These are phyloP conservation scores for Alternaria hordeiaustralica DNA, from an alignment of 2,329 filamentous ascomycete species.

Conservation along the genomic window DNA sequence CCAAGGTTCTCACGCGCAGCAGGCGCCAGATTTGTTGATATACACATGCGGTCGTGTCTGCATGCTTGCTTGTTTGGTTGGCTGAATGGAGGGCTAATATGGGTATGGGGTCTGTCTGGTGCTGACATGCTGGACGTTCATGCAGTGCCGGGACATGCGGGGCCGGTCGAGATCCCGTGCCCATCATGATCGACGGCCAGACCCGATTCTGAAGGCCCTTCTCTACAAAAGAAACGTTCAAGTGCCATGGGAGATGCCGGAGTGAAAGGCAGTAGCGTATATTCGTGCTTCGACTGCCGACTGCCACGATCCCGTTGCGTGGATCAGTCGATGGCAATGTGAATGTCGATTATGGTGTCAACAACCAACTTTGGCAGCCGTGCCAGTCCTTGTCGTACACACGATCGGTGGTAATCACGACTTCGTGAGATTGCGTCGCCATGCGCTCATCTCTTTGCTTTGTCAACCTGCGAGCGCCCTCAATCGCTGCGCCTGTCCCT, in stretches of 20 bases:
- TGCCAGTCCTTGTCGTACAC: background rate
- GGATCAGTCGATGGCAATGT: background rate
- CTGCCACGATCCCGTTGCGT: background rate
- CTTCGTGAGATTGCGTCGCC: background rate
- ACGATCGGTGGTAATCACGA: background rate
- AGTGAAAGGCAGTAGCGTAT: background rate
- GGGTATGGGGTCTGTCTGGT: background rate
- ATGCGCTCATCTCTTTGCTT: background rate
- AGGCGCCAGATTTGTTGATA: background rate
- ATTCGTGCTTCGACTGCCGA: background rate
- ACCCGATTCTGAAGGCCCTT: background rate
- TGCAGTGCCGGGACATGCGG: slow-evolving; percentile 8
- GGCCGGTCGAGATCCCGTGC: slow-evolving; percentile 6
- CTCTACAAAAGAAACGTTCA: background rate
- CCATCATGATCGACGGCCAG: slow-evolving; percentile 3
- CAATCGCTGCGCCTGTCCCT: background rate
- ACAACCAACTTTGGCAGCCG: background rate
- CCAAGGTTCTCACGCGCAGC: background rate
- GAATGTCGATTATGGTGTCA: background rate
- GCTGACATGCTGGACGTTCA: background rate
- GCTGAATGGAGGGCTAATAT: background rate
- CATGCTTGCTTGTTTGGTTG: slow-evolving; percentile 4
- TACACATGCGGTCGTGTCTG: background rate
- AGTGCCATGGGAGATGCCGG: background rate
- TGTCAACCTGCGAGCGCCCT: background rate